Conservation (phyloP, 805 yeast species). For the Metschnikowia cubensis region DNA sequence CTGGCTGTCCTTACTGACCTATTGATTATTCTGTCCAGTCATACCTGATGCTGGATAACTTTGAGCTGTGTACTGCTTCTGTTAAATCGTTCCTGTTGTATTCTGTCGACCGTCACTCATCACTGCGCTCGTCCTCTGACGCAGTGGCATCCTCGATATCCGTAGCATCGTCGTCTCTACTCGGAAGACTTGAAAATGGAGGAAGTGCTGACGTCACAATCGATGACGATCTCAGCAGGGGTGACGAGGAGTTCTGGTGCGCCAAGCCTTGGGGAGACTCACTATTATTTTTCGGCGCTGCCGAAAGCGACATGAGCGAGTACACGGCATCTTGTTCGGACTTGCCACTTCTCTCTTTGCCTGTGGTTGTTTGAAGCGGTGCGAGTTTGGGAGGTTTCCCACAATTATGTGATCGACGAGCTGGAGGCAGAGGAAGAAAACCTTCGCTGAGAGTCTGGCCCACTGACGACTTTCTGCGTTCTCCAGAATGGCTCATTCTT, state of each 20-base stretch:
- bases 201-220: constrained; percentile 24
- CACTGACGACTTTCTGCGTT: constrained; percentile 12
- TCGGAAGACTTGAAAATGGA: constrained; percentile 26
- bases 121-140: constrained; percentile 21
- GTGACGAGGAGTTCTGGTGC: constrained; percentile 16
- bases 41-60: background rate
- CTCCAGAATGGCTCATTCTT: constrained; percentile 10
- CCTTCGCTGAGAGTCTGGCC: constrained; percentile 8
- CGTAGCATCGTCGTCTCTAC: constrained; percentile 30
- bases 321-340: constrained; percentile 53
- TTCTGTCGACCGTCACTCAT: background rate
- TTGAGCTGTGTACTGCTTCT: too few species aligned
- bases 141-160: constrained; percentile 30
- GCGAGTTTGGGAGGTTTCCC: constrained; percentile 12
- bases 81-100: too few species aligned
- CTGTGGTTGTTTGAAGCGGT: constrained; percentile 13
- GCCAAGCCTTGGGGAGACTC: constrained; percentile 22
- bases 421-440: constrained; percentile 2
- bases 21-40: background rate
- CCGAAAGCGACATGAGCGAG: constrained; percentile 52
- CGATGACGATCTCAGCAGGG: constrained; percentile 24
- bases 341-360: constrained; percentile 20
- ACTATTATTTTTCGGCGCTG: constrained; percentile 40
- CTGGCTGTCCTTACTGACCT: too few species aligned
- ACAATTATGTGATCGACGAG: background rate